phyloP scores from a whole-genome alignment of 2,329 filamentous ascomycete species.

The Colletotrichum sp. region DNA sequence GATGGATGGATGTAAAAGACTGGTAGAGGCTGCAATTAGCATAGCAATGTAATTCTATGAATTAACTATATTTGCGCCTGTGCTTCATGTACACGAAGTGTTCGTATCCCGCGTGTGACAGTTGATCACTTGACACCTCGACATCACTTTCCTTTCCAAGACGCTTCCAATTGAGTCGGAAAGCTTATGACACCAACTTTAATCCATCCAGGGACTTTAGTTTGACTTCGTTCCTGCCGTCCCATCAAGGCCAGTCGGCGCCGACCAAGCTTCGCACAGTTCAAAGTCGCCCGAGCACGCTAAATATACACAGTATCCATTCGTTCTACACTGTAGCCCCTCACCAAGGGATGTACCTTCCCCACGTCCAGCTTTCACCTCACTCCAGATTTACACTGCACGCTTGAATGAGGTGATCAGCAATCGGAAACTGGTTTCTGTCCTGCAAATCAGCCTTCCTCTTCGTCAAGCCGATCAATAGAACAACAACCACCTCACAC shows the following conservation, averaged over 20 bases:
- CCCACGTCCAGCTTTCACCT: slow-evolving; percentile 11
- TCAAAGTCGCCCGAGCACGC: neutral
- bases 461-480: neutral
- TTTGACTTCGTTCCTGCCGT: neutral
- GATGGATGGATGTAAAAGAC: neutral
- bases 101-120: neutral
- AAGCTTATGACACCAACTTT: neutral
- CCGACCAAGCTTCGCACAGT: neutral
- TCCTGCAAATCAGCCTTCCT: neutral
- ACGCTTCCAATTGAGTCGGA: neutral
- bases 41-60: neutral
- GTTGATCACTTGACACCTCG: neutral
- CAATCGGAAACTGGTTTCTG: neutral
- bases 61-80: neutral
- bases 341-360: slow-evolving; percentile 6
- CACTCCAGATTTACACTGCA: slow-evolving; percentile 7
- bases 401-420: neutral
- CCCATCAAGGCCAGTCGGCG: neutral
- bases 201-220: neutral
- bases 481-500: neutral
- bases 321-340: slow-evolving; percentile 1
- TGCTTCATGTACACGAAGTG: neutral
- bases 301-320: neutral
- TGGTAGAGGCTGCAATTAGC: neutral
- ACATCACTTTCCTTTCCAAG: neutral